Evolutionary conservation across 2,329 filamentous ascomycete species (phyloP).

Genomic region (Nothopassalora personata): DNA sequence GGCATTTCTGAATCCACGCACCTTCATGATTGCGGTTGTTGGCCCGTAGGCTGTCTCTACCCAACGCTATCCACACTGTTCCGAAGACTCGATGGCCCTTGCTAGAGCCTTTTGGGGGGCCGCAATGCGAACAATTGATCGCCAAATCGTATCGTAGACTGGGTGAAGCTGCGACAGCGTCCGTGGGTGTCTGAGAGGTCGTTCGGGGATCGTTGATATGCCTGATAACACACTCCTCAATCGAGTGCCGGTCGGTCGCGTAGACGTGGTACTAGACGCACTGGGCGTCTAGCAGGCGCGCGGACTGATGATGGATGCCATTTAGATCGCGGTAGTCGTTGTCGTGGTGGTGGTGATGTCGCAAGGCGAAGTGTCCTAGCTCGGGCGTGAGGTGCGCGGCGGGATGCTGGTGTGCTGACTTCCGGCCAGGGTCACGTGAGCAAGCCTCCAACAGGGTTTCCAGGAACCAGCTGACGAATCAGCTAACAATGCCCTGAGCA

Average conservation of each 20-base stretch:
- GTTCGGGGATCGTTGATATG: slow-evolving; percentile 6
- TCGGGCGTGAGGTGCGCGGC: neutral
- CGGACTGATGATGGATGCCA: slow-evolving; percentile 14
- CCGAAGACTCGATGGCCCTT: neutral
- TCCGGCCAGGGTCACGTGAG: neutral
- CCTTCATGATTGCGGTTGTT: slow-evolving; percentile 26
- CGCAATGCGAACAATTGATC: neutral
- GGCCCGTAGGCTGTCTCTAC: slow-evolving; percentile 7
- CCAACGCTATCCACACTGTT: neutral
- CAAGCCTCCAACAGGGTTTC: neutral
- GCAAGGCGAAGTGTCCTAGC: slow-evolving; percentile 1
- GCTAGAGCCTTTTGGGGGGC: neutral
- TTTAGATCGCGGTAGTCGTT: slow-evolving; percentile 7
- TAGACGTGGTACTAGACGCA: slow-evolving; percentile 28
- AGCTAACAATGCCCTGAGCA: neutral
- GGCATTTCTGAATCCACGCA: slow-evolving; percentile 13
- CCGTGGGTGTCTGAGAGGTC: slow-evolving; percentile 5
- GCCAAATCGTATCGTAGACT: neutral
- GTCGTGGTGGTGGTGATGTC: slow-evolving; percentile 14
- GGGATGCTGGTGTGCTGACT: neutral
- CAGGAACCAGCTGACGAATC: neutral
- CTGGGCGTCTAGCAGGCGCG: slow-evolving; percentile 31
- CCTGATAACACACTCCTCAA: slow-evolving; percentile 30
- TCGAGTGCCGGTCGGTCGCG: slow-evolving; percentile 32
- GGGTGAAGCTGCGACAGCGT: neutral